Percentiles rank a stretch among this genome's conserved stretches.
Evolutionary conservation across 345 rosid genomes (phyloP).

Genomic region (Eucalyptus tenuipes): DNA sequence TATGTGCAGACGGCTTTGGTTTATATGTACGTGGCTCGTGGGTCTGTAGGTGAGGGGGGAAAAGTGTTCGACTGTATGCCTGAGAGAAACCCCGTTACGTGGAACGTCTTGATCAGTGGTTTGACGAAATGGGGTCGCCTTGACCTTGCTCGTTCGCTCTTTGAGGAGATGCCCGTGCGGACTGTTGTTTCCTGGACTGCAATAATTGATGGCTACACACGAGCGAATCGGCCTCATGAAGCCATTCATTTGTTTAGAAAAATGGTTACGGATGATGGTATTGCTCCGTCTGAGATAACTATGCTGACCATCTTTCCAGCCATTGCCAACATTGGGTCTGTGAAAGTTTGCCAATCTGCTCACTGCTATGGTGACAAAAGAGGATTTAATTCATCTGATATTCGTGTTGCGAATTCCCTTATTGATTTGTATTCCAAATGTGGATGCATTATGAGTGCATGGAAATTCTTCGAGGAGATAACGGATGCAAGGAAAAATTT

Average conservation of each 20-base stretch:
- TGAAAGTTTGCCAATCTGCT: slow-evolving; percentile 35
- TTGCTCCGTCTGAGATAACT: slow-evolving; percentile 49
- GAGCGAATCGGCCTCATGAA: slow-evolving; percentile 25
- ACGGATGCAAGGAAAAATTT: slow-evolving; percentile 31
- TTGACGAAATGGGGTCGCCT: slow-evolving; percentile 46
- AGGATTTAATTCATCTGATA: slow-evolving; percentile 42
- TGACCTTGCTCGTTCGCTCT: slow-evolving; percentile 38
- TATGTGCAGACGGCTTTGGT: slow-evolving; percentile 66
- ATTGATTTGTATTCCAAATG: slow-evolving; percentile 70
- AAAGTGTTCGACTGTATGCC: slow-evolving; percentile 69
- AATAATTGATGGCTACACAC: slow-evolving; percentile 65
- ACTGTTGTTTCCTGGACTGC: slow-evolving; percentile 78
- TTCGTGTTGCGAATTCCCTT: slow-evolving; percentile 56
- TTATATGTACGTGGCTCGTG: slow-evolving; percentile 18
- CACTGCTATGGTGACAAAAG: slow-evolving; percentile 50
- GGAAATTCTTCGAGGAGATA: slow-evolving; percentile 40
- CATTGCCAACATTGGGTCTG: slow-evolving; percentile 32
- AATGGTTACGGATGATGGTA: slow-evolving; percentile 43
- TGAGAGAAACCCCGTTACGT: slow-evolving; percentile 41
- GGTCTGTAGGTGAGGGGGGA: slow-evolving; percentile 12
- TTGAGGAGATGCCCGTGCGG: slow-evolving; percentile 52
- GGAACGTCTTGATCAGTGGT: slow-evolving; percentile 83
- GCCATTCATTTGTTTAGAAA: slow-evolving; percentile 55
- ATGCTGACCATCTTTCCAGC: slow-evolving; percentile 61
- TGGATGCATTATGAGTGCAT: slow-evolving; percentile 50